Evolutionary conservation across 371 early-diverging fungal genomes (phyloP).

Genomic region (Lichtheimia ornata): DNA sequence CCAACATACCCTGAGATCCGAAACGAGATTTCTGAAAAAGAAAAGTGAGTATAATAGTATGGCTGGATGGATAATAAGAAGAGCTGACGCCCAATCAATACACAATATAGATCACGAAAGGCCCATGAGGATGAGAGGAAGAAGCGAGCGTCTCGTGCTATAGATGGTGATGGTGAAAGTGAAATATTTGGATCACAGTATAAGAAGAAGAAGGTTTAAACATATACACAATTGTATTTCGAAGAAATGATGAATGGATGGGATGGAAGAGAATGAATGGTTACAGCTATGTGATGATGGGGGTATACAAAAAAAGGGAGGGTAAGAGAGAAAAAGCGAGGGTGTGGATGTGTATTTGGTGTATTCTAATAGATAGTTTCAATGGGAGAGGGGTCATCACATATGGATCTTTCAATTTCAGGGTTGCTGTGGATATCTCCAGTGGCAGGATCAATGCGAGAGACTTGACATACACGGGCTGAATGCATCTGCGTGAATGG

Average conservation of each 20-base stretch:
- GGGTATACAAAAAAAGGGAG: conserved; percentile 1
- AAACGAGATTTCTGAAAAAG: conserved; percentile 46
- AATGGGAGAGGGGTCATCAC: conserved; percentile 24
- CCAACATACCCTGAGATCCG: conserved; percentile 73
- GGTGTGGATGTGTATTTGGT: neutral
- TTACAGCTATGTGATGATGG: neutral
- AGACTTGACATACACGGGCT: conserved; percentile 43
- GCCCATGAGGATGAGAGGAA: conserved; percentile 28
- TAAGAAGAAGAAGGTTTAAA: conserved; percentile 19
- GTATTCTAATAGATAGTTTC: neutral
- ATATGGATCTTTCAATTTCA: conserved; percentile 30
- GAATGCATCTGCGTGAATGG: conserved; percentile 24
- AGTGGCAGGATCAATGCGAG: conserved; percentile 43
- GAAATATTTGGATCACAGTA: conserved; percentile 17
- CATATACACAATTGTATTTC: neutral
- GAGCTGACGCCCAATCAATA: neutral
- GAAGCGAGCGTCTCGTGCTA: conserved; percentile 3
- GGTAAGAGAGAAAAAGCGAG: neutral
- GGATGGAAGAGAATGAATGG: neutral
- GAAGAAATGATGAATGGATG: too few relatives aligned
- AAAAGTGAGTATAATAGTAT: conserved; percentile 28
- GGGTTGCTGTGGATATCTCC: conserved; percentile 28
- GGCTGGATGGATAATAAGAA: neutral
- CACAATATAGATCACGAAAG: conserved; percentile 17
- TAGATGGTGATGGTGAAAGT: conserved; percentile 10